A percentile compares a stretch with the other conserved stretches of the same genome.
phyloP scores from a whole-genome alignment of 169 alveolate species.

The Plasmodium cynomolgi region DNA sequence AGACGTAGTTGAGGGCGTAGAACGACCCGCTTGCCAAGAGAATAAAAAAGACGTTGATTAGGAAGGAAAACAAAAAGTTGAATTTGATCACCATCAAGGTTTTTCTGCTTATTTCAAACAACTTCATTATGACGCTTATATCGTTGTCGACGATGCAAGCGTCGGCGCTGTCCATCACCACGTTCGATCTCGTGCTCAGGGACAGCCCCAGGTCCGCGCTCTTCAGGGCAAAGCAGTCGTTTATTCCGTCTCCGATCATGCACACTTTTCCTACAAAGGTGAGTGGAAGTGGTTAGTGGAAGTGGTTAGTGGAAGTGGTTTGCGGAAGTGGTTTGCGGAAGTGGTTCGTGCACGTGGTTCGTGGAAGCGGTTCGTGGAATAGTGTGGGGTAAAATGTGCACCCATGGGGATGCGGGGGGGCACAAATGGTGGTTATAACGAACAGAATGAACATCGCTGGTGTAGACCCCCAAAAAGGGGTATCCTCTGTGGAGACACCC shows the following conservation, averaged over 20 bases:
- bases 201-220: conserved; percentile 70
- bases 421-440: not conserved
- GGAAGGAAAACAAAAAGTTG: conserved; percentile 64
- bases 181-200: conserved; percentile 60
- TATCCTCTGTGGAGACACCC: not conserved
- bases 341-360: not conserved
- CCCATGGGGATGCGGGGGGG: not conserved
- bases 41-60: conserved; percentile 61
- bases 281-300: not conserved
- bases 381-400: not conserved
- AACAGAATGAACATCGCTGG: not conserved
- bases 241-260: conserved; percentile 74
- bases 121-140: conserved; percentile 55
- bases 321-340: too few species aligned
- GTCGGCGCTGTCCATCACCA: conserved; percentile 74
- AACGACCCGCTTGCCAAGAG: conserved; percentile 75
- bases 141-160: conserved; percentile 70
- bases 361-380: not conserved
- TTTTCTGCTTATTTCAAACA: conserved; percentile 67
- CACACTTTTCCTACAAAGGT: conserved; percentile 53
- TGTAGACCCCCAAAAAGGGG: not conserved
- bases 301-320: too few species aligned
- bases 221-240: conserved; percentile 70
- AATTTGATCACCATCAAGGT: conserved; percentile 58
- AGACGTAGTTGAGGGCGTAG: conserved; percentile 52